These are phyloP conservation scores for Fusarium veterinarium DNA, from an alignment of 2,329 filamentous ascomycete genomes.

Conservation along the genomic window DNA sequence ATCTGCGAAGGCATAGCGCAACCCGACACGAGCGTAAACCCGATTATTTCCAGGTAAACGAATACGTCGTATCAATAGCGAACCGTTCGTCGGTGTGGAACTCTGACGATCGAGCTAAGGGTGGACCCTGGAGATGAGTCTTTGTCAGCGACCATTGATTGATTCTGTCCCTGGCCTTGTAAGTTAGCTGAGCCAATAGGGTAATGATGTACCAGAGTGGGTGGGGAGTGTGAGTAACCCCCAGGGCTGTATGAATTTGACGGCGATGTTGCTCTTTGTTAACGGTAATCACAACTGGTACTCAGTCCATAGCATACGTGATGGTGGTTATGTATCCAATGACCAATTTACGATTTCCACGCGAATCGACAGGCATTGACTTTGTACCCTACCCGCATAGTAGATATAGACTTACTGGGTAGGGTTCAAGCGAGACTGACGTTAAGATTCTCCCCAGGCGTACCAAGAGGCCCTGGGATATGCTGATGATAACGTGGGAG, in stretches of 20 bases:
- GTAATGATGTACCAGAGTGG: not conserved
- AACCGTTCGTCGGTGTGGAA: constrained; percentile 26
- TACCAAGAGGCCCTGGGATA: not conserved
- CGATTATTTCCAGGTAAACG: constrained; percentile 35
- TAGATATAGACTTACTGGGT: not conserved
- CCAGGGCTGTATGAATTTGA: constrained; percentile 16
- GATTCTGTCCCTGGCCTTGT: constrained; percentile 27
- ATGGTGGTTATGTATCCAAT: not conserved
- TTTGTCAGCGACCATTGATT: constrained; percentile 22
- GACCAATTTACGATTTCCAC: not conserved
- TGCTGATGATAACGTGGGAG: not conserved
- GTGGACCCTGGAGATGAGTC: constrained; percentile 24
- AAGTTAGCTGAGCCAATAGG: constrained; percentile 30
- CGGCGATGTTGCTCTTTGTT: not conserved
- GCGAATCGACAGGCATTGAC: not conserved
- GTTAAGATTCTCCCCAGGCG: not conserved
- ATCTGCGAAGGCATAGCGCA: not conserved
- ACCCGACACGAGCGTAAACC: not conserved
- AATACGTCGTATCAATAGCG: constrained; percentile 37
- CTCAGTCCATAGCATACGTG: not conserved
- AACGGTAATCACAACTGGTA: not conserved
- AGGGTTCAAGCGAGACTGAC: constrained; percentile 4
- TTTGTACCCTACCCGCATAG: not conserved
- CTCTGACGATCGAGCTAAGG: constrained; percentile 29
- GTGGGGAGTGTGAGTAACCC: constrained; percentile 14